Percentiles rank a stretch among this genome's conserved stretches.
These are phyloP conservation scores for Cladosporium sp. DNA, from an alignment of 2,329 filamentous ascomycete genomes.

Conservation along the genomic window DNA sequence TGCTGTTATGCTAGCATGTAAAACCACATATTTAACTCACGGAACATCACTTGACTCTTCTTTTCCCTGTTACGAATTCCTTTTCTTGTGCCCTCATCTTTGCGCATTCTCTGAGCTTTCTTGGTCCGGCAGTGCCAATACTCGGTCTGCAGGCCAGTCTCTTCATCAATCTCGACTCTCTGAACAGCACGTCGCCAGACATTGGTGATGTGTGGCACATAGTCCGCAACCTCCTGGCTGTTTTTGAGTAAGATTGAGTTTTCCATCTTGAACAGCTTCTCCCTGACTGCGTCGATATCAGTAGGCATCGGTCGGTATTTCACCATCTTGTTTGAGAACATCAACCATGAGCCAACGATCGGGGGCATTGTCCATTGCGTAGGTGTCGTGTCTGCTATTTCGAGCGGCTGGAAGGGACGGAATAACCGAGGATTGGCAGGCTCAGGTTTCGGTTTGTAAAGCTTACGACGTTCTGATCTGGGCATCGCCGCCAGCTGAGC, in stretches of 20 bases:
- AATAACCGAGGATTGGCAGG: conserved; percentile 1
- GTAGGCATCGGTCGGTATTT: conserved; percentile 29
- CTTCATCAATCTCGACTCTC: conserved; percentile 1
- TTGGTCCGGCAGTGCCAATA: conserved; percentile 29
- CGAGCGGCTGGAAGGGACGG: background rate
- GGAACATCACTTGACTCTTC: background rate
- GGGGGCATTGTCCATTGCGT: conserved; percentile 24
- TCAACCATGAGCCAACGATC: conserved; percentile 28
- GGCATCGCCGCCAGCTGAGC: background rate
- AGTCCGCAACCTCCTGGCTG: conserved; percentile 32
- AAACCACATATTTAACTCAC: no score
- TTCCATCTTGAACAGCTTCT: conserved; percentile 30
- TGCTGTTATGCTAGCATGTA: no score
- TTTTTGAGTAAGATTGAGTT: conserved; percentile 26
- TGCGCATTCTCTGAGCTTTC: background rate
- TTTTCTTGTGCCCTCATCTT: background rate
- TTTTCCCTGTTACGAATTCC: background rate
- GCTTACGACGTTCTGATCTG: conserved; percentile 9
- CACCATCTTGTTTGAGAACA: conserved; percentile 30
- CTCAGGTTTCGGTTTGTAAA: conserved; percentile 4
- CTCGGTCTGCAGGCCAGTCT: conserved; percentile 28
- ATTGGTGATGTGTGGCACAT: conserved; percentile 32
- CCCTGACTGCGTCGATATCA: conserved; percentile 27
- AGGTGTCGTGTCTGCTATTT: conserved; percentile 7
- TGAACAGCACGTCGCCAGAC: conserved; percentile 25